Evolutionary conservation across 345 rosid species (phyloP), one percentile per base, ranked within the genome.

Genomic region (Lumnitzera littorea): DNA sequence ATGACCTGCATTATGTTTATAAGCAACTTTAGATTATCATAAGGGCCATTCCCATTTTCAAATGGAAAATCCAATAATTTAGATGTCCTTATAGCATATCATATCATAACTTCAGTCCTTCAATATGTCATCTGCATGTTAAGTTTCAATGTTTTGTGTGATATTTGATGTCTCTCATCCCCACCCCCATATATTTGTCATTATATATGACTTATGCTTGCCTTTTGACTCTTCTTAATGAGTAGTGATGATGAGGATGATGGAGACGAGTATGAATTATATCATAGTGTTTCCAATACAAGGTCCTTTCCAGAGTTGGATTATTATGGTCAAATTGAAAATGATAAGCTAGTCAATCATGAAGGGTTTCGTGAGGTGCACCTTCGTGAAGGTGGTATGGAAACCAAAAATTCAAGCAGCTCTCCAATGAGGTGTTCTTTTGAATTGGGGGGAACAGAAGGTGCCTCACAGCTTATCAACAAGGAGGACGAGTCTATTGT

Each of bases 211-310:
- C 46, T 48, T 64, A 36, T 48, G 51, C 36, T 29, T 29, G 36
- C 36, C 63, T 67, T 70, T 23, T 16, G 20, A 29, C 7, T 29
- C 36, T 29, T 29, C 63, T 55, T 66, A 67, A 86, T 95, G 85
- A 88, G 88, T 65, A 89, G 88, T 53, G 90, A 84, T 15, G 89
- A 89, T 11, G 87, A 81, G n/a, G 94, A 86, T 29, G 36, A 29
- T 29, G 36, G 36, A 0, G 36, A 29, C 15, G 95, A 83, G 48
- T 80, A 77, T 62, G 78, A 82, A 61, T 71, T 68, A 49, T 86
- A 71, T 72, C 79, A 50, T 46, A 77, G 77, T 75, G 87, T 86
- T 79, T 59, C 75, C 17, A 90, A 79, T 47, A 72, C 82, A 29
- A 78, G 75, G 67, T 73, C 62, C 65, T 80, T 76, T 67, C 74